Conservation (phyloP, 1,139 yeast genomes). For the Candida glucosophila region DNA sequence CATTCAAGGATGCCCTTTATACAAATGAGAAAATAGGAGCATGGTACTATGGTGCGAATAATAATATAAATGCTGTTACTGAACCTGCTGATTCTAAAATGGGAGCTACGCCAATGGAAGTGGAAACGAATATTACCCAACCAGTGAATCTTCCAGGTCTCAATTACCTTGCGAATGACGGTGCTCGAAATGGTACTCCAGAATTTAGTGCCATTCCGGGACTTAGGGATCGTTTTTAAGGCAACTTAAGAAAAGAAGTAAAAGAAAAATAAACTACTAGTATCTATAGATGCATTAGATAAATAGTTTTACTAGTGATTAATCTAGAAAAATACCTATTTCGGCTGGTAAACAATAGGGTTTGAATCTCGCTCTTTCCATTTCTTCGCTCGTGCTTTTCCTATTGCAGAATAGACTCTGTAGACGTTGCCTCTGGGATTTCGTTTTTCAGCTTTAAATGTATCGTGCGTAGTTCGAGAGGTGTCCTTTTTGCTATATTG, state of each 20-base stretch:
- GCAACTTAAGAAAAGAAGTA: too few relatives aligned
- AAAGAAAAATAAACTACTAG: background rate
- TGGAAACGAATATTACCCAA: conserved; percentile 4
- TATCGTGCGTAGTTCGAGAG: conserved; percentile 1
- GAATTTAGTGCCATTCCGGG: conserved; percentile 13
- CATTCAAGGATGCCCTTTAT: conserved; percentile 69
- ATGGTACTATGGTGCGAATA: conserved; percentile 65
- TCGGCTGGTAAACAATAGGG: conserved; percentile 13
- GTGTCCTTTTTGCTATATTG: conserved; percentile 1
- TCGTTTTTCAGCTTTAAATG: conserved; percentile 1
- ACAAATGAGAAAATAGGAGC: conserved; percentile 65
- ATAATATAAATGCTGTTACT: conserved; percentile 51
- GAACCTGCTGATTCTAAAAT: conserved; percentile 18
- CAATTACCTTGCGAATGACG: conserved; percentile 9
- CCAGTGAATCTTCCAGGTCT: conserved; percentile 18
- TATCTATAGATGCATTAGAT: background rate
- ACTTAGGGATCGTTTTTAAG: too few relatives aligned
- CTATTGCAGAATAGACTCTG: conserved; percentile 19
- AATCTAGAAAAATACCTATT: conserved; percentile 2
- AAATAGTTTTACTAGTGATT: too few relatives aligned
- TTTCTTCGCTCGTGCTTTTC: conserved; percentile 15
- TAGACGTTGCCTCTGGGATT: conserved; percentile 10
- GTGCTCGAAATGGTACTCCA: conserved; percentile 3
- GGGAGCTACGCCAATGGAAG: conserved; percentile 4
- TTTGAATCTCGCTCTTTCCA: conserved; percentile 18